phyloP scores from a whole-genome alignment of 192 early-diverging fungal genomes.

The Gonapodya sp. region DNA sequence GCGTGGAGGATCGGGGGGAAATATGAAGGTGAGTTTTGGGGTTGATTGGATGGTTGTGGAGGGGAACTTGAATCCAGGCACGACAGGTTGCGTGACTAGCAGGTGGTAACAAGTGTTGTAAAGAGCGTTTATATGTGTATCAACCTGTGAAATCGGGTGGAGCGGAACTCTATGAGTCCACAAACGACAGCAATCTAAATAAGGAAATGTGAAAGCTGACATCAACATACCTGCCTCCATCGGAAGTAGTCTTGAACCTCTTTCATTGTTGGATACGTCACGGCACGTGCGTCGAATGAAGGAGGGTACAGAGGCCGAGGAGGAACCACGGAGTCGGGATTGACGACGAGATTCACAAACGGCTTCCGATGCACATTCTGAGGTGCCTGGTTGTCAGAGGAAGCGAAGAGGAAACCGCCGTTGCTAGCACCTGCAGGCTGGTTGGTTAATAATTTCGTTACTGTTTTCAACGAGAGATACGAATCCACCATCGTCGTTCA shows the following conservation, averaged over 20 bases:
- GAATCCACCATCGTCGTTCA: too few species aligned
- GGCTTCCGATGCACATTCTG: too few species aligned
- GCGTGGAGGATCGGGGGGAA: neutral
- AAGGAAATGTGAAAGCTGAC: too few species aligned
- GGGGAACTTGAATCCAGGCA: neutral
- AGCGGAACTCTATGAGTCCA: too few species aligned
- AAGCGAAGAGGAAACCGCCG: too few species aligned
- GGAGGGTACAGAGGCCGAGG: constrained; percentile 60
- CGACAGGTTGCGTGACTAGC: constrained; percentile 44
- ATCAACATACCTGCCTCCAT: constrained; percentile 95
- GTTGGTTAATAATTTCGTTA: too few species aligned
- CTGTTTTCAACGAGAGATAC: too few species aligned
- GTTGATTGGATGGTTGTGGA: neutral
- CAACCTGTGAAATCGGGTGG: neutral
- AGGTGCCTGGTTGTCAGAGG: too few species aligned
- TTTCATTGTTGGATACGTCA: constrained; percentile 72
- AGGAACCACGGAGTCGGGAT: constrained; percentile 22
- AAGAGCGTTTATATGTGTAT: constrained; percentile 25
- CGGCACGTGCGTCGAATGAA: constrained; percentile 82
- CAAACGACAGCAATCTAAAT: too few species aligned
- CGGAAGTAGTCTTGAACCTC: constrained; percentile 84
- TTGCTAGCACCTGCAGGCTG: too few species aligned
- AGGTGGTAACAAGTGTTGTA: constrained; percentile 96
- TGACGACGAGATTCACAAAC: too few species aligned
- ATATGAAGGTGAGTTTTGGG: too few species aligned